Percentiles rank a stretch among this genome's conserved stretches.
These are phyloP conservation scores for Papiliotrema terrestris DNA, from an alignment of 1,284 basidiomycete species.

Conservation along the genomic window DNA sequence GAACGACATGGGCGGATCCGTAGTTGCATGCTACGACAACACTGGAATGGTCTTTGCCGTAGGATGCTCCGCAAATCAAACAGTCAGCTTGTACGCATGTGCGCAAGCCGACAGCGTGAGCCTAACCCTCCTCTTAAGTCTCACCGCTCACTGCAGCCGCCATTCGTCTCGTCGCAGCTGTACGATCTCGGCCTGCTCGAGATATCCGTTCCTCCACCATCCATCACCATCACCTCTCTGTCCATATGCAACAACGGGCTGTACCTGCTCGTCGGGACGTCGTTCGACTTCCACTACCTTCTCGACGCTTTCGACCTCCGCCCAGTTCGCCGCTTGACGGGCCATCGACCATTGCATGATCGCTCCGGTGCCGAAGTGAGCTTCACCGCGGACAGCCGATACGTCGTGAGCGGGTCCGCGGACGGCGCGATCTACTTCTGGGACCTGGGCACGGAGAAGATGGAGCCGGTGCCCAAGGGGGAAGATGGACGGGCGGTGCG, in stretches of 20 bases:
- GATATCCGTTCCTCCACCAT: conserved; percentile 76
- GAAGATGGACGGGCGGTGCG: not conserved
- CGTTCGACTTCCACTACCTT: conserved; percentile 87
- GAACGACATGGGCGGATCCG: conserved; percentile 57
- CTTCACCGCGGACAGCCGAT: conserved; percentile 90
- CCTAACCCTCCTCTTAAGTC: not conserved
- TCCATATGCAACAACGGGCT: conserved; percentile 86
- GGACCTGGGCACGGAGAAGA: conserved; percentile 54
- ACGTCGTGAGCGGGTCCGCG: conserved; percentile 66
- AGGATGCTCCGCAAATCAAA: conserved; percentile 73
- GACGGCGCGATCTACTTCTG: conserved; percentile 76
- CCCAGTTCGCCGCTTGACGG: conserved; percentile 75
- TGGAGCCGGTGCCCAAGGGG: not conserved
- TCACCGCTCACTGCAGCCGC: conserved; percentile 53
- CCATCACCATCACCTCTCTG: conserved; percentile 85
- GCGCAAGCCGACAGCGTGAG: conserved; percentile 75
- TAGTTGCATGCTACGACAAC: conserved; percentile 85
- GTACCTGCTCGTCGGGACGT: conserved; percentile 87
- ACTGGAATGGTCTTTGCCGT: conserved; percentile 90
- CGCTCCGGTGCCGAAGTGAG: conserved; percentile 83
- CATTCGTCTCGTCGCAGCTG: conserved; percentile 73
- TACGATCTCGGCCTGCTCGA: conserved; percentile 71
- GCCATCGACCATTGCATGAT: conserved; percentile 69
- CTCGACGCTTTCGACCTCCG: conserved; percentile 82
- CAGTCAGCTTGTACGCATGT: conserved; percentile 83